These are phyloP conservation scores for Camillea tinctor DNA, from an alignment of 2,329 filamentous ascomycete species.

Conservation along the genomic window DNA sequence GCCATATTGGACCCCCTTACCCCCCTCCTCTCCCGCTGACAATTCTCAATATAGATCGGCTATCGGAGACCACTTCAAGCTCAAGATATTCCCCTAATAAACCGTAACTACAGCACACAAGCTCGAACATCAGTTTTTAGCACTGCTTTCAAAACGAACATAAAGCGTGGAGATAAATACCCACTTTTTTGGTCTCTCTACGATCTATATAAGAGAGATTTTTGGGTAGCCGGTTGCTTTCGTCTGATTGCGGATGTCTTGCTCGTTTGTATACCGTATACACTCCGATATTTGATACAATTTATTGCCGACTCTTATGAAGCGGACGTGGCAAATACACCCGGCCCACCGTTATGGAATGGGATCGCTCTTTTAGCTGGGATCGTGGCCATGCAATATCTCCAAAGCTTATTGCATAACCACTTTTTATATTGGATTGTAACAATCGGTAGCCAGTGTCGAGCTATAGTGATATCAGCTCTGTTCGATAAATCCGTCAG, in stretches of 20 bases:
- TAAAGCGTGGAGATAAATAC: conserved; percentile 62
- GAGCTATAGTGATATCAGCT: conserved; percentile 74
- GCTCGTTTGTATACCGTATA: conserved; percentile 77
- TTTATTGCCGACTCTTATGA: conserved; percentile 76
- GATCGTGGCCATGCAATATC: conserved; percentile 76
- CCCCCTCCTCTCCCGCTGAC: not conserved
- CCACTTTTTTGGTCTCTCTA: conserved; percentile 75
- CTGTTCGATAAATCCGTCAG: conserved; percentile 90
- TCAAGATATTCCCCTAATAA: conserved; percentile 82
- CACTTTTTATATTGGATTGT: conserved; percentile 89
- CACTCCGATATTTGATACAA: conserved; percentile 76
- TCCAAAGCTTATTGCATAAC: conserved; percentile 74
- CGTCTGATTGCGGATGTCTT: conserved; percentile 68
- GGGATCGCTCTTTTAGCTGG: conserved; percentile 80
- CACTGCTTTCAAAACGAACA: conserved; percentile 62
- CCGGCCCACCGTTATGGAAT: conserved; percentile 63
- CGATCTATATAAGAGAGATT: conserved; percentile 78
- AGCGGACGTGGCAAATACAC: conserved; percentile 47
- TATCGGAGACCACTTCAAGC: conserved; percentile 78
- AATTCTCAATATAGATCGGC: conserved; percentile 41
- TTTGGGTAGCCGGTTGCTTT: conserved; percentile 73
- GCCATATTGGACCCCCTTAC: too few species aligned
- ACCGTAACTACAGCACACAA: conserved; percentile 70
- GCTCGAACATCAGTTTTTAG: conserved; percentile 64
- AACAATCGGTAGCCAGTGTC: conserved; percentile 77